A percentile compares a stretch with the other conserved stretches of the same genome.
Evolutionary conservation across 805 yeast genomes (phyloP).

Genomic region (Schwanniomyces yamadae): DNA sequence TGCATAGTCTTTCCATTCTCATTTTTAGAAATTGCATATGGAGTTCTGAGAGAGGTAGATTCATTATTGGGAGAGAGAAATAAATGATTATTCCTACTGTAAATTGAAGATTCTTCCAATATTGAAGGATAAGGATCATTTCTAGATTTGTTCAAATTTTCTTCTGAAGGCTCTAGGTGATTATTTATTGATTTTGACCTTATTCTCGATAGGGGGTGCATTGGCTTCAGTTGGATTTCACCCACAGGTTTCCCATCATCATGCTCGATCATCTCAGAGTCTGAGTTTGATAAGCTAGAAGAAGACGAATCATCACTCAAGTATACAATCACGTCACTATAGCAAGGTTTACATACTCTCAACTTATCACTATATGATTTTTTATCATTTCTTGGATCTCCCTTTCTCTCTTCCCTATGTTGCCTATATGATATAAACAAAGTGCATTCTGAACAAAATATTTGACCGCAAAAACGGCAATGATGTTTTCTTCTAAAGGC

Average conservation of each 20-base stretch:
- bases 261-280: too few relatives aligned
- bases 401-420: constrained; percentile 37
- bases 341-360: constrained; percentile 77
- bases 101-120: not conserved
- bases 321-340: constrained; percentile 64
- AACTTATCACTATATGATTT: constrained; percentile 63
- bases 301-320: constrained; percentile 61
- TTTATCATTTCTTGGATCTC: constrained; percentile 19
- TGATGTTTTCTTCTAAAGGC: constrained; percentile 92
- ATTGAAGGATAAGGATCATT: not conserved
- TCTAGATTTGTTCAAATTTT: too few relatives aligned
- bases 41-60: not conserved
- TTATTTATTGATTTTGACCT: constrained; percentile 30
- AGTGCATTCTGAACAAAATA: constrained; percentile 85
- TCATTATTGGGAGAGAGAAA: not conserved
- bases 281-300: too few relatives aligned
- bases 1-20: constrained; percentile 16
- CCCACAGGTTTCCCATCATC: constrained; percentile 11
- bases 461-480: constrained; percentile 94
- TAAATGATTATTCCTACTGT: not conserved
- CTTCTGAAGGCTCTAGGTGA: too few relatives aligned
- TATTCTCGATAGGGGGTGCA: constrained; percentile 27
- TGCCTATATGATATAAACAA: constrained; percentile 60
- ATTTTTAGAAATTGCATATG: not conserved
- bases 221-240: constrained; percentile 19